These are phyloP conservation scores for Diaporthe humulicola DNA, from an alignment of 2,329 filamentous ascomycete genomes.

Conservation along the genomic window DNA sequence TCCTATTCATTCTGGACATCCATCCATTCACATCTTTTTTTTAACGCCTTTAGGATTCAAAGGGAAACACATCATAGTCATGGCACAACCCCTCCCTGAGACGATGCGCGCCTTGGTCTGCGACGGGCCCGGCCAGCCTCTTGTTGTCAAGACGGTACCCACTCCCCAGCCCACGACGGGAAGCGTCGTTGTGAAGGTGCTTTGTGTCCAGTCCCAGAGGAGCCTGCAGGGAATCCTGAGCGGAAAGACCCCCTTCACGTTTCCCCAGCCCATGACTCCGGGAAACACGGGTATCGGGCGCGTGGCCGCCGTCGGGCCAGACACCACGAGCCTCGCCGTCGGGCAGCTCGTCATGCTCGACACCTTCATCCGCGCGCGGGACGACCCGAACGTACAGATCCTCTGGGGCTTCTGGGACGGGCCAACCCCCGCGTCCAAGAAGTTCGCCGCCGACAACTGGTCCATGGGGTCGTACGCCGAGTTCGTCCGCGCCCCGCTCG, in stretches of 20 bases:
- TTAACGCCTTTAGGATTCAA: neutral
- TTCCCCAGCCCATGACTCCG: neutral
- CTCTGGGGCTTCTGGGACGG: neutral
- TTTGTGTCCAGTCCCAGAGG: neutral
- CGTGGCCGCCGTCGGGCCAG: neutral
- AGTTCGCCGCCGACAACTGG: neutral
- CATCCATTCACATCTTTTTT: neutral
- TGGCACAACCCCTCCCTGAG: neutral
- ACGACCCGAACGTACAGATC: neutral
- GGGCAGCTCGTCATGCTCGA: neutral
- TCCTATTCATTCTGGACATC: neutral
- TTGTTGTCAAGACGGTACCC: neutral
- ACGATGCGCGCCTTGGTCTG: neutral
- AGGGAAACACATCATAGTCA: neutral
- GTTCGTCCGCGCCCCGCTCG: neutral
- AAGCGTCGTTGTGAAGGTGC: neutral
- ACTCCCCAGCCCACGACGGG: neutral
- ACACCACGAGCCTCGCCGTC: neutral
- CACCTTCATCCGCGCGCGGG: neutral
- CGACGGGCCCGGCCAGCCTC: neutral
- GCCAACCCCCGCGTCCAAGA: neutral
- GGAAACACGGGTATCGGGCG: neutral
- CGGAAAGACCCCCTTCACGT: neutral
- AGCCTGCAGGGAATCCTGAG: neutral
- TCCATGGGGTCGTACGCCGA: neutral